phyloP scores from a whole-genome alignment of 345 rosid species.

The Odontarrhena argentea region DNA sequence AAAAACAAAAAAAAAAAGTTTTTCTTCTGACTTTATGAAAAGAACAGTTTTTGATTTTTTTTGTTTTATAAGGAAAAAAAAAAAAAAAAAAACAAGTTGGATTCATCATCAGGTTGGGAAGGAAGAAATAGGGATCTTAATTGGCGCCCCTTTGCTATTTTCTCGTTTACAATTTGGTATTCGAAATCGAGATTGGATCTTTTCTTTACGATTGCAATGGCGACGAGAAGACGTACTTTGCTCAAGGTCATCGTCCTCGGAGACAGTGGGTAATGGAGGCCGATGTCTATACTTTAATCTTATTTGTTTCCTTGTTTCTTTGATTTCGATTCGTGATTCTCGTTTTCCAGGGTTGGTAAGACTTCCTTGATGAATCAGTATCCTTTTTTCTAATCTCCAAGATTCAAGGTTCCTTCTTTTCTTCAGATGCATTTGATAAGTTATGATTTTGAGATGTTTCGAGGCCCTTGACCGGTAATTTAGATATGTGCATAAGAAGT shows the following conservation, averaged over 20 bases:
- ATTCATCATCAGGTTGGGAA: no score
- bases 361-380: constrained; percentile 99
- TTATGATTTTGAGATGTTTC: no score
- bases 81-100: no score
- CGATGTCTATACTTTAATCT: not conserved
- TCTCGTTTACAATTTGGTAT: no score
- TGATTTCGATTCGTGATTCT: constrained; percentile 32
- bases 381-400: constrained; percentile 49
- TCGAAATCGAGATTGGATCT: no score
- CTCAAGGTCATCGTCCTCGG: constrained; percentile 99
- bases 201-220: constrained; percentile 52
- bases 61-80: no score
- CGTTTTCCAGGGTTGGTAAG: constrained; percentile 84
- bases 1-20: no score
- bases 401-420: not conserved
- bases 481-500: constrained; percentile 85
- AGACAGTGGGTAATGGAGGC: constrained; percentile 78
- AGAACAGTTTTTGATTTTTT: no score
- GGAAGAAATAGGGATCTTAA: no score
- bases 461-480: constrained; percentile 37
- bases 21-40: no score
- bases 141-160: no score
- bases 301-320: not conserved
- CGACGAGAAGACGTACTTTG: constrained; percentile 86
- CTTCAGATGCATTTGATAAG: not conserved